Evolutionary conservation across 2,329 filamentous ascomycete species (phyloP), one percentile per base, ranked within the genome.

Genomic region (Reticulascus tulasneorum): DNA sequence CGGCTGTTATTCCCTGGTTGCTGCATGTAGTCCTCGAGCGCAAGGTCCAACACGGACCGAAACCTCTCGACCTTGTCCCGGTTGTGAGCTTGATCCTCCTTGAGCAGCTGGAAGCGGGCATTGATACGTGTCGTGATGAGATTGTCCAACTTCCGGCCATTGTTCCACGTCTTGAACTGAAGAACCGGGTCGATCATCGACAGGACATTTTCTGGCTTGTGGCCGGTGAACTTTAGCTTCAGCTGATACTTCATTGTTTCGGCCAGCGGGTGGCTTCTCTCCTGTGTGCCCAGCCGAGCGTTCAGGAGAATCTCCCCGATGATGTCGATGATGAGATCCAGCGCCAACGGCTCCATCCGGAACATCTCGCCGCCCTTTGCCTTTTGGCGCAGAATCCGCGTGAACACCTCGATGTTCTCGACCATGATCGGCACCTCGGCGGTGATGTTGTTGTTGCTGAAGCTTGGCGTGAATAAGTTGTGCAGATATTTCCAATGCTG

Each of bases 271-370:
- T 58, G 52, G 10, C 49, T 49, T 11, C 44, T 44, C 3, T 50
- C 54, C 37, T 58, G 56, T 16, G 54, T 56, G 7, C 48, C 48
- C n/a, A 59, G 38, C 18, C 55, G 47, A 3, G 52, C 44, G 23
- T 56, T 58, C 39, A 59, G 52, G 17, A 59, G 40, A 11, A 56
- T 38, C 7, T 48, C 48, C 24, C 54, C 54, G 13, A 54, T 56
- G 23, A 59, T 45, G 32, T 59, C 56, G 43, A 54, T 57, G 53
- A 59, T 56, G 29, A 58, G 48, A n/a, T 43, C 44, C 8, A 57
- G 38, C 2, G 40, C 35, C 5, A 58, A 26, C 5, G 55, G 48
- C 35, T 54, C 54, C 7, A 58, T 23, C 12, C 40, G 43, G 24
- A 53, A 45, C 10, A 47, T 21, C 7, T 37, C 39, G 9, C 44